Percentiles rank a stretch among this genome's conserved stretches.
phyloP scores from a whole-genome alignment of 305 asterid species.

The Rubia tinctorum region DNA sequence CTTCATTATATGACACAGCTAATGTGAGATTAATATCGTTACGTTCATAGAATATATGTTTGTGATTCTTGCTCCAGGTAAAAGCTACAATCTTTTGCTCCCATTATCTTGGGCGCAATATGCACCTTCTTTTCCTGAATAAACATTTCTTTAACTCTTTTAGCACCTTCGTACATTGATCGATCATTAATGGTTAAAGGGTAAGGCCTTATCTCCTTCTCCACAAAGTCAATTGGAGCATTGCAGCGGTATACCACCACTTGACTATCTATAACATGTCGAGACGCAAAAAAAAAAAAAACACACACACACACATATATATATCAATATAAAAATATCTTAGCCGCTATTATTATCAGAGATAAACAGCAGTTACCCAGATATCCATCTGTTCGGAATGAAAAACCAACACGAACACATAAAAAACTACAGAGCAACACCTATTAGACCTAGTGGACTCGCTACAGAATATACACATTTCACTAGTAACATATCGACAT shows the following conservation, averaged over 20 bases:
- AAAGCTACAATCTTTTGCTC: slow-evolving; percentile 85
- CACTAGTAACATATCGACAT: no score
- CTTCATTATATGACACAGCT: no score
- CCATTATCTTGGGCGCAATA: slow-evolving; percentile 35
- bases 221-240: slow-evolving; percentile 56
- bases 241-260: slow-evolving; percentile 55
- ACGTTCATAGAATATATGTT: no score
- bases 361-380: no score
- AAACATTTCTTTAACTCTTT: slow-evolving; percentile 45
- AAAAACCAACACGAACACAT: no score
- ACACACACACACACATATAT: no score
- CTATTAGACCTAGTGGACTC: no score
- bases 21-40: no score
- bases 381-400: no score
- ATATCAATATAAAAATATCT: slow-evolving; percentile 19
- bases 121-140: slow-evolving; percentile 49
- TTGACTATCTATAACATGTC: slow-evolving; percentile 65
- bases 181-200: slow-evolving; percentile 61
- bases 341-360: no score
- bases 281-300: slow-evolving; percentile 2
- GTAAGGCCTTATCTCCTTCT: slow-evolving; percentile 46
- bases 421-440: no score
- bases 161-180: slow-evolving; percentile 52
- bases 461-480: no score
- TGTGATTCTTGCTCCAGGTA: slow-evolving; percentile 16